phyloP scores from a whole-genome alignment of 1,284 basidiomycete genomes.

The Earliella scabrosa region DNA sequence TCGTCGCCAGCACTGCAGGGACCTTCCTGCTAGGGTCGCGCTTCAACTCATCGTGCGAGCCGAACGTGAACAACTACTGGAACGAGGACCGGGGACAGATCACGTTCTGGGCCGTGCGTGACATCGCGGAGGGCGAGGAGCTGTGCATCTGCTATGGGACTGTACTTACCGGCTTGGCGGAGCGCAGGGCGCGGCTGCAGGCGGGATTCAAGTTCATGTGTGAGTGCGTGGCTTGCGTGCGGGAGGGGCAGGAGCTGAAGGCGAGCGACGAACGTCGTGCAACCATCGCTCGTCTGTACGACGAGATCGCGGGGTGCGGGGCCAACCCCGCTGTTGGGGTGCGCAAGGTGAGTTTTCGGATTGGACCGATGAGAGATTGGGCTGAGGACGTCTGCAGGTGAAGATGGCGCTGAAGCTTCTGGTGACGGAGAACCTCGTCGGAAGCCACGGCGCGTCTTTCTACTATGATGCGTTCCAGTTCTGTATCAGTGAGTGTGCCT shows the following conservation, averaged over 20 bases:
- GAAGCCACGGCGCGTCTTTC: slow-evolving; percentile 21
- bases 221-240: slow-evolving; percentile 46
- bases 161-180: slow-evolving; percentile 39
- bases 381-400: slow-evolving; percentile 10
- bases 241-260: slow-evolving; percentile 19
- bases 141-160: slow-evolving; percentile 63
- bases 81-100: slow-evolving; percentile 21
- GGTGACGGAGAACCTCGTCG: slow-evolving; percentile 25
- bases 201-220: slow-evolving; percentile 62
- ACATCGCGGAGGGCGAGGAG: slow-evolving; percentile 55
- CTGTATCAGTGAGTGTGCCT: slow-evolving; percentile 24
- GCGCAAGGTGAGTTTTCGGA: slow-evolving; percentile 22
- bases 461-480: slow-evolving; percentile 35
- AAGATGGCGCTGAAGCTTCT: slow-evolving; percentile 27
- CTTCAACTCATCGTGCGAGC: slow-evolving; percentile 34
- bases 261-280: slow-evolving; percentile 27
- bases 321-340: slow-evolving; percentile 24
- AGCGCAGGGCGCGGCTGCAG: slow-evolving; percentile 44
- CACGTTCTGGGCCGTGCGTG: slow-evolving; percentile 34
- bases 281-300: slow-evolving; percentile 22
- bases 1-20: slow-evolving; percentile 6
- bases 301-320: slow-evolving; percentile 26
- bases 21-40: slow-evolving; percentile 29
- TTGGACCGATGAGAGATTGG: neutral
- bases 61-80: slow-evolving; percentile 34